Evolutionary conservation across 2,329 filamentous ascomycete species (phyloP).

Genomic region (Claviceps citrina): DNA sequence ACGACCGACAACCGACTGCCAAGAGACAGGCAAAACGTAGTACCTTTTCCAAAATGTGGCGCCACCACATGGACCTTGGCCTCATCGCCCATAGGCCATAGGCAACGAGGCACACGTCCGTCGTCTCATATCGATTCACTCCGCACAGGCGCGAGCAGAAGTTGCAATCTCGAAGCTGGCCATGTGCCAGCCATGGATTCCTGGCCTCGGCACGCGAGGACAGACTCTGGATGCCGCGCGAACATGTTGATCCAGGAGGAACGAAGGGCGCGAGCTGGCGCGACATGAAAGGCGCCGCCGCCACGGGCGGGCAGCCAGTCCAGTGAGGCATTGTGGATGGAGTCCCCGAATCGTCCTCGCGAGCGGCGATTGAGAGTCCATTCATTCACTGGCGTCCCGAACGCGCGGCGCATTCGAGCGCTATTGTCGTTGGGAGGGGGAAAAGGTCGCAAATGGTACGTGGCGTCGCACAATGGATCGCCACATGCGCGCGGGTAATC

Average conservation of each 20-base stretch:
- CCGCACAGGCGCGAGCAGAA: conserved; percentile 63
- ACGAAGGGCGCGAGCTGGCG: conserved; percentile 46
- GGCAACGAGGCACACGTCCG: conserved; percentile 63
- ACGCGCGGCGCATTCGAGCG: neutral
- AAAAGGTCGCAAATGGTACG: no score
- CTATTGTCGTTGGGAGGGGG: conserved; percentile 1
- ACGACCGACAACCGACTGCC: neutral
- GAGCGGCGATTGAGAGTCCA: neutral
- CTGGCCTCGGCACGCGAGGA: conserved; percentile 52
- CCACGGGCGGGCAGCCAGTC: conserved; percentile 1
- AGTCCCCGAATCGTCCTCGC: neutral
- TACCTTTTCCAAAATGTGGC: conserved; percentile 67
- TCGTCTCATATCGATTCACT: conserved; percentile 67
- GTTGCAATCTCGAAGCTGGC: conserved; percentile 65
- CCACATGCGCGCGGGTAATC: no score
- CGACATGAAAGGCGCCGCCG: conserved; percentile 23
- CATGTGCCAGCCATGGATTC: conserved; percentile 60
- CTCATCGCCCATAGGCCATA: conserved; percentile 59
- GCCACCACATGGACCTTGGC: conserved; percentile 74
- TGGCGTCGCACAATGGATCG: no score
- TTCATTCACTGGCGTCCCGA: conserved; percentile 2
- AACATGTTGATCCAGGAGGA: conserved; percentile 58
- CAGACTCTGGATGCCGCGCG: conserved; percentile 57
- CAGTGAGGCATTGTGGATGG: neutral
- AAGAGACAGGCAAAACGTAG: conserved; percentile 4